Evolutionary conservation across 495 filamentous ascomycete genomes (phyloP).

Genomic region (Lophium mytilinum): DNA sequence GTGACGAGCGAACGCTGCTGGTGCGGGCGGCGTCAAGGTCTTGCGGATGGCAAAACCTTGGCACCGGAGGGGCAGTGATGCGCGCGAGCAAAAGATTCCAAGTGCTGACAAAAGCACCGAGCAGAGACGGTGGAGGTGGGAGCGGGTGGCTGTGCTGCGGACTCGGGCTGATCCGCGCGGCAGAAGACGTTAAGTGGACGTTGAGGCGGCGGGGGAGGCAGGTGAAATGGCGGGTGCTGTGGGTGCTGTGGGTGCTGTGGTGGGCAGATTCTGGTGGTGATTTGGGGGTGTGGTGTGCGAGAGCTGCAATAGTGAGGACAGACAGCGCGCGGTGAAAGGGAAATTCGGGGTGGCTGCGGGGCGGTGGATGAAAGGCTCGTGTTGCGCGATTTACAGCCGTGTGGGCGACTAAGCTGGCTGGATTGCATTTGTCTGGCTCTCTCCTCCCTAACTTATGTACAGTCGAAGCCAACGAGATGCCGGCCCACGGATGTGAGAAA

Average conservation of each 20-base stretch:
- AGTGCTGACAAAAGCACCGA: conserved; percentile 3
- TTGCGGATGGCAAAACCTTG: conserved; percentile 3
- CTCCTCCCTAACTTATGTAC: too few relatives aligned
- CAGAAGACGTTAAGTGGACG: not conserved
- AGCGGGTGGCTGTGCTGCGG: not conserved
- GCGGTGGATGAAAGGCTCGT: not conserved
- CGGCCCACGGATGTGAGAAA: not conserved
- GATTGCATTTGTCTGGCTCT: not conserved
- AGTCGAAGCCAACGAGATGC: not conserved
- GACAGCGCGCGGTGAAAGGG: not conserved
- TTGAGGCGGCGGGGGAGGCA: not conserved
- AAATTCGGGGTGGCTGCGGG: not conserved
- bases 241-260: too few relatives aligned
- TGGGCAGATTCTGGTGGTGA: not conserved
- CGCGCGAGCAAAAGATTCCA: not conserved
- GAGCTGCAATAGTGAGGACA: not conserved
- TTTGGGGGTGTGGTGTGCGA: not conserved
- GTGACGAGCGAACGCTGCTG: conserved; percentile 5
- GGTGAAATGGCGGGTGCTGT: not conserved
- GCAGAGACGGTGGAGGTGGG: not conserved
- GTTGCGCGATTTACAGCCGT: not conserved
- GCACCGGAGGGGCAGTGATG: not conserved
- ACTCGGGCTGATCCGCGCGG: not conserved
- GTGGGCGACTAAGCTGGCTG: not conserved
- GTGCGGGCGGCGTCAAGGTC: conserved; percentile 11